Conservation (phyloP, 805 yeast genomes). For the Zygotorulaspora chibaensis region DNA sequence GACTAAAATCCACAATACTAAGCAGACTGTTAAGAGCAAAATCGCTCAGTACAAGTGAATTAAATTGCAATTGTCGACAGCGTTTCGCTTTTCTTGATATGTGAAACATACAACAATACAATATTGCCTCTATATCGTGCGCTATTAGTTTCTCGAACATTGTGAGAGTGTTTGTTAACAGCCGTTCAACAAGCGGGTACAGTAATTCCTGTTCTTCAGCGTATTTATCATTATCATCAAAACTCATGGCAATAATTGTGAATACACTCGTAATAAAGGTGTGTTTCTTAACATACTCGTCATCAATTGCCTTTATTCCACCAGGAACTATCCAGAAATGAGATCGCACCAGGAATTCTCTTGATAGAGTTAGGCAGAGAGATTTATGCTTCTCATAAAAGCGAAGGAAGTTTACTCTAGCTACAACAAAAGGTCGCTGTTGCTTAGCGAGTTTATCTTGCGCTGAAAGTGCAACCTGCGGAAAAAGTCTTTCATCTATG, state of each 20-base stretch:
- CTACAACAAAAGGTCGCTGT: slow-evolving; percentile 36
- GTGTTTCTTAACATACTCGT: slow-evolving; percentile 45
- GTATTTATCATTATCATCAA: slow-evolving; percentile 49
- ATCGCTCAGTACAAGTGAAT: slow-evolving; percentile 50
- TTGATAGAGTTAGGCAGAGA: slow-evolving; percentile 43
- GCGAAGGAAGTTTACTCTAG: slow-evolving; percentile 42
- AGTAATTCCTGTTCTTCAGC: slow-evolving; percentile 45
- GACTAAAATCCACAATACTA: slow-evolving; percentile 43
- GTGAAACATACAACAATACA: slow-evolving; percentile 51
- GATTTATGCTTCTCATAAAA: slow-evolving; percentile 43
- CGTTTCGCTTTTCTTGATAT: slow-evolving; percentile 48
- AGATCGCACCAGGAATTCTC: slow-evolving; percentile 47
- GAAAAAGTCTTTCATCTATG: slow-evolving; percentile 39
- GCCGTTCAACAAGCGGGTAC: slow-evolving; percentile 45
- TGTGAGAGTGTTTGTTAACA: slow-evolving; percentile 45
- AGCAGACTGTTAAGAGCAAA: slow-evolving; percentile 49
- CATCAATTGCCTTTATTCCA: slow-evolving; percentile 46
- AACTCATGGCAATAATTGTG: slow-evolving; percentile 51
- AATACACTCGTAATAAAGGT: slow-evolving; percentile 53
- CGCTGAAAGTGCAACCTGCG: slow-evolving; percentile 28
- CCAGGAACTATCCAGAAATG: slow-evolving; percentile 63
- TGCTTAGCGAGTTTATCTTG: slow-evolving; percentile 29
- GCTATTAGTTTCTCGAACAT: slow-evolving; percentile 51
- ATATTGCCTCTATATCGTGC: slow-evolving; percentile 57
- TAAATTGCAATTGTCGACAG: slow-evolving; percentile 45